phyloP scores from a whole-genome alignment of 306 rosid genomes.

The Dalbergia oliveri region DNA sequence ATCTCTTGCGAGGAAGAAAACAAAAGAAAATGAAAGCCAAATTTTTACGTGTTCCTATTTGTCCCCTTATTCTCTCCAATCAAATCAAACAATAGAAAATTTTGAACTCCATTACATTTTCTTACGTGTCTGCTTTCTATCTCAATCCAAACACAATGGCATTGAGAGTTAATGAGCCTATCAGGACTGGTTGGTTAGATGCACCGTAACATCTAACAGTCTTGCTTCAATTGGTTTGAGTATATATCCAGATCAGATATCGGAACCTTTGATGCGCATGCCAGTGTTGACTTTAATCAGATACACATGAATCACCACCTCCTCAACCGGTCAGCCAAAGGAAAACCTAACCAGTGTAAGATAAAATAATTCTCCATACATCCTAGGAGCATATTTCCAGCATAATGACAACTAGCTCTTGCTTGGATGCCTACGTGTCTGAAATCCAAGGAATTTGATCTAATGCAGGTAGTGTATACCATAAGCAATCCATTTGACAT shows the following conservation, averaged over 20 bases:
- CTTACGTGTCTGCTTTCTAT: too few species aligned
- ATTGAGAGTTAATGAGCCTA: neutral
- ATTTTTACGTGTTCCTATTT: too few species aligned
- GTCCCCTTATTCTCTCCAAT: too few species aligned
- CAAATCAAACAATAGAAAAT: too few species aligned
- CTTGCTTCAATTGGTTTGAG: conserved; percentile 24
- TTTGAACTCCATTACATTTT: too few species aligned
- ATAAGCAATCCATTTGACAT: neutral
- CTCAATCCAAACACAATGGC: neutral
- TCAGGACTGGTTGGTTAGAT: conserved; percentile 59
- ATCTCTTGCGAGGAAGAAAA: too few species aligned
- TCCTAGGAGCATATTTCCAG: too few species aligned
- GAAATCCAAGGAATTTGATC: neutral
- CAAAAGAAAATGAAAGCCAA: too few species aligned
- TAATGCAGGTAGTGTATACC: neutral
- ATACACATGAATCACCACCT: conserved; percentile 34
- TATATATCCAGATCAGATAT: neutral
- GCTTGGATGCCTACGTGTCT: neutral
- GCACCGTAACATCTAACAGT: conserved; percentile 51
- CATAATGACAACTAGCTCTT: too few species aligned
- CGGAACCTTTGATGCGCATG: neutral
- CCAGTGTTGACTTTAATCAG: neutral
- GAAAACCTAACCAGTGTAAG: neutral
- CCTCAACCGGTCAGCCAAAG: conserved; percentile 33
- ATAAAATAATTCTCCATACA: too few species aligned